Conservation (phyloP, 116 monocot genomes). For the Trichopus zeylanicus region DNA sequence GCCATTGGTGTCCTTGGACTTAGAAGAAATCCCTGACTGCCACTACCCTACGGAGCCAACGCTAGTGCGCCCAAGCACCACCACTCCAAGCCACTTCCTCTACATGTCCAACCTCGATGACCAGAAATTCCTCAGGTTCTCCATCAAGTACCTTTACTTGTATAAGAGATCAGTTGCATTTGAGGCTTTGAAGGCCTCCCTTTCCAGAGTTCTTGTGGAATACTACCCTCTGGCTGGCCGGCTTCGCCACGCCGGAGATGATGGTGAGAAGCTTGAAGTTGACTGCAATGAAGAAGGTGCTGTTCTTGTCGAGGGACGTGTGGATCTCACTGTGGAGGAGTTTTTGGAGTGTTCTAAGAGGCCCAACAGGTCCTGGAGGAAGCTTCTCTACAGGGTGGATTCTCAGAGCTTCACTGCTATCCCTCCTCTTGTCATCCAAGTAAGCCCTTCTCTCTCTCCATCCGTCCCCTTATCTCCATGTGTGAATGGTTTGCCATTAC, state of each 20-base stretch:
- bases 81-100: slow-evolving; percentile 42
- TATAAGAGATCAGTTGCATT: slow-evolving; percentile 22
- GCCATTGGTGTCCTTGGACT: background rate
- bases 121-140: slow-evolving; percentile 82
- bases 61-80: slow-evolving; percentile 27
- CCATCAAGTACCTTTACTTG: slow-evolving; percentile 81
- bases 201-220: slow-evolving; percentile 46
- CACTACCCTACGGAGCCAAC: slow-evolving; percentile 33
- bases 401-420: slow-evolving; percentile 41
- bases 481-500: no score
- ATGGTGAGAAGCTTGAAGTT: slow-evolving; percentile 52
- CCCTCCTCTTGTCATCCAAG: slow-evolving; percentile 83
- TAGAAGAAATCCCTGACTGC: slow-evolving; percentile 72
- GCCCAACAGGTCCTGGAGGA: slow-evolving; percentile 86
- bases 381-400: slow-evolving; percentile 62
- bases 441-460: background rate
- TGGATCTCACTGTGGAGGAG: slow-evolving; percentile 41
- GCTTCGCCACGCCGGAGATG: slow-evolving; percentile 23
- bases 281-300: slow-evolving; percentile 88
- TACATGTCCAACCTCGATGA: slow-evolving; percentile 90
- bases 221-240: slow-evolving; percentile 92
- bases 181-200: slow-evolving; percentile 38
- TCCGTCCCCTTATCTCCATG: no score
- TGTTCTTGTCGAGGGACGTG: slow-evolving; percentile 49
- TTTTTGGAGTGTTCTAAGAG: slow-evolving; percentile 36